Conservation (phyloP, 2,329 filamentous ascomycete genomes). For the Penicillium sp. region DNA sequence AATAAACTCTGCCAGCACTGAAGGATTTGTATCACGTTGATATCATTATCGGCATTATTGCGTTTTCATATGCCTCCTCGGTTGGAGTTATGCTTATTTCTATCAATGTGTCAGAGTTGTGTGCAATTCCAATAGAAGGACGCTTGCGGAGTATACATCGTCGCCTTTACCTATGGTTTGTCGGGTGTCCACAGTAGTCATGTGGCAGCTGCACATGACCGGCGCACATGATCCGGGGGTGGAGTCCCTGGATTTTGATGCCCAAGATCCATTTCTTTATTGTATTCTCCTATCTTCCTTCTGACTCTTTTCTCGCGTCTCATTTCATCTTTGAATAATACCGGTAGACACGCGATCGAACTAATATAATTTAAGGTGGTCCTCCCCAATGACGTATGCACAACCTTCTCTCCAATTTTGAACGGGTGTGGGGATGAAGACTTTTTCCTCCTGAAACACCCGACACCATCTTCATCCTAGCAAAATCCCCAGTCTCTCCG, state of each 20-base stretch:
- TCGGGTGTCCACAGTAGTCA: slow-evolving; percentile 8
- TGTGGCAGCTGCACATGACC: slow-evolving; percentile 16
- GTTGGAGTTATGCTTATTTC: background rate
- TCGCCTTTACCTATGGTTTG: background rate
- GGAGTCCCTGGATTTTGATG: background rate
- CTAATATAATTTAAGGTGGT: background rate
- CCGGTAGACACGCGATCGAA: background rate
- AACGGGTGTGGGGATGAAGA: slow-evolving; percentile 6
- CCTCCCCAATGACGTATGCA: slow-evolving; percentile 11
- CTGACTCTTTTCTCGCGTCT: background rate
- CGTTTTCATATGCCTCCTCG: background rate
- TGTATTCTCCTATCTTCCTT: background rate
- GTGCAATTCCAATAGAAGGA: background rate
- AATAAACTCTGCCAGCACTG: background rate
- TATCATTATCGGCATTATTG: slow-evolving; percentile 9
- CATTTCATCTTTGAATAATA: background rate
- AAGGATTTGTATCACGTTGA: slow-evolving; percentile 3
- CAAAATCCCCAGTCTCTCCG: slow-evolving; percentile 10
- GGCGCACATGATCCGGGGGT: slow-evolving; percentile 19
- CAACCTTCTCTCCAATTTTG: background rate
- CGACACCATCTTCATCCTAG: slow-evolving; percentile 12
- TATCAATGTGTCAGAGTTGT: background rate
- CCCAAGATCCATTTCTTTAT: background rate
- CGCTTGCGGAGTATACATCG: background rate
- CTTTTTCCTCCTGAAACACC: slow-evolving; percentile 25